Evolutionary conservation across 768 basidiomycete species (phyloP).

Genomic region (Arthromyces matolae): DNA sequence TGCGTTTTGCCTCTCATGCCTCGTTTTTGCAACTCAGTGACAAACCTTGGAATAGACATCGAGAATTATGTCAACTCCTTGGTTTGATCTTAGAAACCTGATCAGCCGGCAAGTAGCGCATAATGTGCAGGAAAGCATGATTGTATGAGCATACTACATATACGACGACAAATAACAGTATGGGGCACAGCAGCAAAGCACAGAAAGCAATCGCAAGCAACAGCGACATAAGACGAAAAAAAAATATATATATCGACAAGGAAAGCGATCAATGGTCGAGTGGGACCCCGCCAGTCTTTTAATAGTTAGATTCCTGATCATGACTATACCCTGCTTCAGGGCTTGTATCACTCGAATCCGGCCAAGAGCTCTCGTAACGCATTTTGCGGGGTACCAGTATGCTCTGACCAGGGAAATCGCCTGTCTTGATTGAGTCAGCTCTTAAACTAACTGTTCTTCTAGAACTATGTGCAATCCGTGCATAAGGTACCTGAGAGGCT

Average conservation of each 20-base stretch:
- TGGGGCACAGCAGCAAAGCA: constrained; percentile 7
- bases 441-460: constrained; percentile 28
- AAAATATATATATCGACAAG: constrained; percentile 4
- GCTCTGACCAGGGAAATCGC: constrained; percentile 14
- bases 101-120: not conserved
- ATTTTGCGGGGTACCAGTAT: constrained; percentile 8
- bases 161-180: not conserved
- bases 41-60: constrained; percentile 23
- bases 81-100: constrained; percentile 10
- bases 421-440: constrained; percentile 6
- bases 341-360: constrained; percentile 6
- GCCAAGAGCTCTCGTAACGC: constrained; percentile 3
- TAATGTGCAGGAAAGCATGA: not conserved
- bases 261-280: not conserved
- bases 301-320: constrained; percentile 6
- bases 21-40: not conserved
- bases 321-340: constrained; percentile 6
- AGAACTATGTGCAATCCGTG: constrained; percentile 17
- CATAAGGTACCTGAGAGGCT: constrained; percentile 19
- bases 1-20: constrained; percentile 15
- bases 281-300: constrained; percentile 4
- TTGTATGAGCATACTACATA: not conserved
- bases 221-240: not conserved
- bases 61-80: constrained; percentile 35
- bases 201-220: constrained; percentile 11